Evolutionary conservation across 2,329 filamentous ascomycete species (phyloP), one percentile per base, ranked within the genome.

Genomic region (Corinectria fuckeliana): DNA sequence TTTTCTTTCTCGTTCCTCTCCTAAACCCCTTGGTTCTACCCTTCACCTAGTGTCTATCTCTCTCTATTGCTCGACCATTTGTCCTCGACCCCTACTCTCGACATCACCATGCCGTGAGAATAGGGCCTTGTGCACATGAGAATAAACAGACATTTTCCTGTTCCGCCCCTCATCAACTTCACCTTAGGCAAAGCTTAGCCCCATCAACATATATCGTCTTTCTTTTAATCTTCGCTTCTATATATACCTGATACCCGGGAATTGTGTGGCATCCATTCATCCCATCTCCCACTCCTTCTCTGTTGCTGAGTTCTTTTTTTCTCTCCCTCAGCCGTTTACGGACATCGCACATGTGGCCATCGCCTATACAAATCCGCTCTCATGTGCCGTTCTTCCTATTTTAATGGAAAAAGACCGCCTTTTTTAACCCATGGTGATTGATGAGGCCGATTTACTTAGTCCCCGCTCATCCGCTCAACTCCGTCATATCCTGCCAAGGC

Each of bases 241-340:
- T 69, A 61, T 64, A 53, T 58, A 61, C 47, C 51, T 50, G 28
- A 63, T 63, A 53, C 50, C 47, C 57, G 55, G 63, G 60, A 34
- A 66, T 61, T 54, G 56, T 28, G 57, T 59, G 53, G 44, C 61
- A 65, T 61, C 61, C 59, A 66, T 61, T 61, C 59, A 66, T 60
- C 63, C 60, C 56, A 58, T 63, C 64, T 56, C 51, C 62, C 50
- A 64, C 56, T 39, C 50, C 30, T 50, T 47, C 48, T 39, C 49
- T 54, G 45, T 49, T 20, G 50, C 50, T 36, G n/a, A n/a, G n/a
- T 44, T 44, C 14, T 21, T 42, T 14, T 50, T 44, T 50, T 28
- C 58, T 55, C 26, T 45, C 55, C 56, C 55, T 60, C 60, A 32
- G 44, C 57, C 60, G 34, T 56, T 60, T 50, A 47, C 25, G 49